Conservation (phyloP, 306 rosid species). For the Lagenaria siceraria region DNA sequence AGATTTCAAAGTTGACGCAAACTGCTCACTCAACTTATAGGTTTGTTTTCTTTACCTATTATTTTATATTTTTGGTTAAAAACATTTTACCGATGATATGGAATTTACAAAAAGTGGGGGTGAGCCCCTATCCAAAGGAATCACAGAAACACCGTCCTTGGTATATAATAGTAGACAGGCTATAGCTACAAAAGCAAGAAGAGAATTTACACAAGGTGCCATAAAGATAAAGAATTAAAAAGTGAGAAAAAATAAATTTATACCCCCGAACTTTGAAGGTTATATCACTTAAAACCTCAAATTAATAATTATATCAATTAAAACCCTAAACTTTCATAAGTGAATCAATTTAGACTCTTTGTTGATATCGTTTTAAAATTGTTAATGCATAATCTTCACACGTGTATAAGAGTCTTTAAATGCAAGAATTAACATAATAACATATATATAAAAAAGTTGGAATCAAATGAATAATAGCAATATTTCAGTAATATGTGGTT, state of each 20-base stretch:
- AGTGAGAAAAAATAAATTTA: not conserved
- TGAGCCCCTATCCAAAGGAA: not conserved
- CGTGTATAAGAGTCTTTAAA: too few relatives aligned
- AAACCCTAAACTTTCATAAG: too few relatives aligned
- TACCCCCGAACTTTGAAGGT: too few relatives aligned
- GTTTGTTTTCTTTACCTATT: too few relatives aligned
- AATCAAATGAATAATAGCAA: not conserved
- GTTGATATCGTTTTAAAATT: not conserved
- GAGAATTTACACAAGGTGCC: not conserved
- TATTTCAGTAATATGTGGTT: too few relatives aligned
- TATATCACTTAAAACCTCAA: not conserved
- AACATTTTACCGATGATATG: not conserved
- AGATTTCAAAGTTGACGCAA: not conserved
- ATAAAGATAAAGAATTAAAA: not conserved
- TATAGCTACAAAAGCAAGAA: not conserved
- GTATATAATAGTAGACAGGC: not conserved
- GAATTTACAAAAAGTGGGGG: not conserved
- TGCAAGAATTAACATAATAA: not conserved
- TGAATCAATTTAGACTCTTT: too few relatives aligned
- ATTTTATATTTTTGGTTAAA: not conserved
- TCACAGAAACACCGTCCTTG: not conserved
- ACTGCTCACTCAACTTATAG: not conserved
- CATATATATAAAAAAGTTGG: not conserved
- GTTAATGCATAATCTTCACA: not conserved
- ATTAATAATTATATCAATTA: too few relatives aligned